These are phyloP conservation scores for Aspergillus jensenii DNA, from an alignment of 2,329 filamentous ascomycete genomes.

Conservation along the genomic window DNA sequence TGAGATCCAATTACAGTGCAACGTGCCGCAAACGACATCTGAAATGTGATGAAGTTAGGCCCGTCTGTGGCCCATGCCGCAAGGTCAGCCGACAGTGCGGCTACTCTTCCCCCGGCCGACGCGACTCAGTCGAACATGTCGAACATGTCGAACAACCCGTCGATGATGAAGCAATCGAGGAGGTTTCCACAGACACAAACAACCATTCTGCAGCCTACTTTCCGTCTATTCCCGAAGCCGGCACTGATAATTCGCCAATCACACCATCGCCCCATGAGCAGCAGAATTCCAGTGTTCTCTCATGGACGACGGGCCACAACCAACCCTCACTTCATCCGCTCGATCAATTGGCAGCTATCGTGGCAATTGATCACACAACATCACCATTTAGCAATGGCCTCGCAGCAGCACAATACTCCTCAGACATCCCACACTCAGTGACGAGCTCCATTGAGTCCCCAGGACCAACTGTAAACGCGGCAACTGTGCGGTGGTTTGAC, in stretches of 20 bases:
- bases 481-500: conserved; percentile 49
- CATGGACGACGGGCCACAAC: conserved; percentile 7
- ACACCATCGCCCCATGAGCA: conserved; percentile 22
- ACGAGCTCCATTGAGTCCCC: conserved; percentile 1
- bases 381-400: conserved; percentile 6
- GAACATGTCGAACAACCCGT: not conserved
- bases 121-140: not conserved
- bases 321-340: conserved; percentile 6
- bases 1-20: not conserved
- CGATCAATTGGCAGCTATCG: conserved; percentile 4
- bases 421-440: conserved; percentile 3
- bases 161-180: not conserved
- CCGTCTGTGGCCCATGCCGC: not conserved
- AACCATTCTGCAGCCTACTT: not conserved
- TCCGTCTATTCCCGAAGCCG: not conserved
- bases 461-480: conserved; percentile 23
- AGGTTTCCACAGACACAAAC: not conserved
- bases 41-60: conserved; percentile 30
- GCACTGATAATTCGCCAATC: conserved; percentile 15
- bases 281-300: conserved; percentile 14
- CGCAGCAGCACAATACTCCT: not conserved
- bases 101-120: not conserved
- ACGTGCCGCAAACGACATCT: conserved; percentile 28
- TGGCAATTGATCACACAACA: not conserved
- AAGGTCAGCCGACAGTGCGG: conserved; percentile 1